These are phyloP conservation scores for Ulota crispa DNA, from an alignment of 225 moss, liverwort and hornwort species.

Conservation along the genomic window DNA sequence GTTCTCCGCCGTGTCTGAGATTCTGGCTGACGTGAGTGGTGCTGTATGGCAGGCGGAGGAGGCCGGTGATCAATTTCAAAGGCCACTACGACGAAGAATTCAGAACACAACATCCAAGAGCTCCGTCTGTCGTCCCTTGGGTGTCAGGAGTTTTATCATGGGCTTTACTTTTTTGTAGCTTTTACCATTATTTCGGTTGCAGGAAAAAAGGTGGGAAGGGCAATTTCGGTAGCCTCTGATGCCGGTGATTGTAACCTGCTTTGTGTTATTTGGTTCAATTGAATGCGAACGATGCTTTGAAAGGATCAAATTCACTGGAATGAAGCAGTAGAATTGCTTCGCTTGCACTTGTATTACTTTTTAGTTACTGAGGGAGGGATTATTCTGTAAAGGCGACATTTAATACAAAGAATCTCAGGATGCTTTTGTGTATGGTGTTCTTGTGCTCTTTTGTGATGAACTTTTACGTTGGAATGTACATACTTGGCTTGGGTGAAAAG, in stretches of 20 bases:
- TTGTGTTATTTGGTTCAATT: slow-evolving; percentile 7
- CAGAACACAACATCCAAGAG: too few species aligned
- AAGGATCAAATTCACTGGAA: not conserved
- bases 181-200: not conserved
- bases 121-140: too few species aligned
- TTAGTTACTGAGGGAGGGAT: not conserved
- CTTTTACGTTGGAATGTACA: not conserved
- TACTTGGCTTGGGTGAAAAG: not conserved
- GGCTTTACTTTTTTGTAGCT: not conserved
- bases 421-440: not conserved
- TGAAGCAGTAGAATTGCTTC: not conserved
- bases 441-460: not conserved
- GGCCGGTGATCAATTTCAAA: too few species aligned
- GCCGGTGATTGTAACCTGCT: slow-evolving; percentile 10
- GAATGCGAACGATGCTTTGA: not conserved
- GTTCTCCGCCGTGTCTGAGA: too few species aligned
- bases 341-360: not conserved
- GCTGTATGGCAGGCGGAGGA: too few species aligned
- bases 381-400: not conserved
- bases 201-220: not conserved
- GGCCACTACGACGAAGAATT: too few species aligned
- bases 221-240: not conserved
- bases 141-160: slow-evolving; percentile 62
- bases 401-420: not conserved
- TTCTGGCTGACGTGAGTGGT: too few species aligned